A percentile compares a stretch with the other conserved stretches of the same genome.
Evolutionary conservation across 768 basidiomycete genomes (phyloP).

Genomic region (Heimioporus sp.): DNA sequence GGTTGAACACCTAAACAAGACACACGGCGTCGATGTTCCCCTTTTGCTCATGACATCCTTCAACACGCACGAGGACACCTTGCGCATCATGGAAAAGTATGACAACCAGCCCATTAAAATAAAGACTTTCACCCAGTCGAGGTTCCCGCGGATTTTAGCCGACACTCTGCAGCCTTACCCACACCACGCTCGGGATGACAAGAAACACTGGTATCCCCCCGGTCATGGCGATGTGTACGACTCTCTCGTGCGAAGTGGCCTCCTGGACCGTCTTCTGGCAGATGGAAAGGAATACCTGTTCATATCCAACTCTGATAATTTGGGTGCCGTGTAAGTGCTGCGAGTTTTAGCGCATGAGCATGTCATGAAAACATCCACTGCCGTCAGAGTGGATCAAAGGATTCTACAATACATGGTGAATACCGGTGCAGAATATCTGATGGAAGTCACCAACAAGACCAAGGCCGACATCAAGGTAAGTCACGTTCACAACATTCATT

Average conservation of each 20-base stretch:
- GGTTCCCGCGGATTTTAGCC: constrained; percentile 91
- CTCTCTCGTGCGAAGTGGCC: constrained; percentile 85
- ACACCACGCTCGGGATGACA: constrained; percentile 74
- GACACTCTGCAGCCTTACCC: constrained; percentile 86
- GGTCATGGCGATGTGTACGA: constrained; percentile 98
- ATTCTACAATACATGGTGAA: constrained; percentile 88
- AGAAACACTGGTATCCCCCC: constrained; percentile 94
- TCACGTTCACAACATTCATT: background rate
- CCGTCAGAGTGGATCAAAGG: constrained; percentile 67
- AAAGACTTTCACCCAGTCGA: constrained; percentile 89
- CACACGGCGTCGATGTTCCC: constrained; percentile 84
- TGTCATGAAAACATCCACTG: constrained; percentile 1
- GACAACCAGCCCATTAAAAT: constrained; percentile 93
- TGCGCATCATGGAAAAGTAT: constrained; percentile 96
- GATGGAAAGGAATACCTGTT: constrained; percentile 98
- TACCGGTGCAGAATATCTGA: constrained; percentile 79
- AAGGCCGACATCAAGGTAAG: constrained; percentile 71
- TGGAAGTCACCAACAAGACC: constrained; percentile 97
- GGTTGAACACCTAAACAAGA: constrained; percentile 93
- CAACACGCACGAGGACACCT: constrained; percentile 96
- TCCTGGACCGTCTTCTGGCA: constrained; percentile 83
- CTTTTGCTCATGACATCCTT: constrained; percentile 99
- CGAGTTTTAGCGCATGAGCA: constrained; percentile 1
- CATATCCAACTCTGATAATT: constrained; percentile 95
- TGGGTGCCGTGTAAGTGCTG: constrained; percentile 80